phyloP scores from a whole-genome alignment of 192 early-diverging fungal species.

The Coemansia sp. region DNA sequence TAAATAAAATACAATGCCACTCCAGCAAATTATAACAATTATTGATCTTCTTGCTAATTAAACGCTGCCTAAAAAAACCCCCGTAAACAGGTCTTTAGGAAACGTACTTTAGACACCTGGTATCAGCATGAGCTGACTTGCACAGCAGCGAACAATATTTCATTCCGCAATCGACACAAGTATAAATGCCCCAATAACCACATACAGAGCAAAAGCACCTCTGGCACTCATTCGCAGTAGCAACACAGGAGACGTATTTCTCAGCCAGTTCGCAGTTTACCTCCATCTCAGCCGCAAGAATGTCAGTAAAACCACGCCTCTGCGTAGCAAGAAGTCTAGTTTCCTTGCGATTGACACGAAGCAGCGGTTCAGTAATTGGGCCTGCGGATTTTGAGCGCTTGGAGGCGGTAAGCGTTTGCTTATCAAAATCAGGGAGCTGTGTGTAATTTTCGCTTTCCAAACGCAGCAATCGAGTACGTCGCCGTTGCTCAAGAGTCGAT shows the following conservation, averaged over 20 bases:
- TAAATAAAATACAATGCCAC: too few relatives aligned
- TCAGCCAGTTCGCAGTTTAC: not conserved
- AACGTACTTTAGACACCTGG: slow-evolving; percentile 56
- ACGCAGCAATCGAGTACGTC: slow-evolving; percentile 31
- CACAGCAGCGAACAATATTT: slow-evolving; percentile 64
- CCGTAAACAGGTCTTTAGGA: slow-evolving; percentile 2
- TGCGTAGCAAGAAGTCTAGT: slow-evolving; percentile 18
- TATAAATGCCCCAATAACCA: slow-evolving; percentile 61
- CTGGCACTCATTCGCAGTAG: slow-evolving; percentile 17
- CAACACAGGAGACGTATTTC: slow-evolving; percentile 10
- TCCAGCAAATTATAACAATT: too few relatives aligned
- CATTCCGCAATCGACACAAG: slow-evolving; percentile 65
- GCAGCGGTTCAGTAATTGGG: not conserved
- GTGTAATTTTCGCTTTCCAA: slow-evolving; percentile 47
- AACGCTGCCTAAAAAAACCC: too few relatives aligned
- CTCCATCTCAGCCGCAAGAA: slow-evolving; percentile 17
- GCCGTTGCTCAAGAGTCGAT: slow-evolving; percentile 37
- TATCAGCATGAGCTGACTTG: slow-evolving; percentile 60
- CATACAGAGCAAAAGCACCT: slow-evolving; percentile 68
- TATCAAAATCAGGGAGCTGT: slow-evolving; percentile 38
- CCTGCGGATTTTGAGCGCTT: slow-evolving; percentile 1
- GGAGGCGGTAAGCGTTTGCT: slow-evolving; percentile 7
- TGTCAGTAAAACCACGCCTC: slow-evolving; percentile 29
- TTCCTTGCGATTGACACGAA: slow-evolving; percentile 33
- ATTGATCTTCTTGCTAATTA: too few relatives aligned